Evolutionary conservation across 306 rosid species (phyloP).

Genomic region (Trifolium fragiferum): DNA sequence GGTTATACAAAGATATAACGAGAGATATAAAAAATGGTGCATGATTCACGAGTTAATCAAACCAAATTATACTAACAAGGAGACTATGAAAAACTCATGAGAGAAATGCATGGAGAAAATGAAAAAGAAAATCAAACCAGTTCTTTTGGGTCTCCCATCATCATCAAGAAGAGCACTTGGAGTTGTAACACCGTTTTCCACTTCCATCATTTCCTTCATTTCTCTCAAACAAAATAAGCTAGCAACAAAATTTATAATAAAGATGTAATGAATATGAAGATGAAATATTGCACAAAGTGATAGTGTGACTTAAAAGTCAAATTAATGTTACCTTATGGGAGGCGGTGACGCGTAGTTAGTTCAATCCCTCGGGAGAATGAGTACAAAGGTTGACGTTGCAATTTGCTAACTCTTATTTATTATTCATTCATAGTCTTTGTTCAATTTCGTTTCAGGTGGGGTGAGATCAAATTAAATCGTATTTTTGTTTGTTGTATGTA

Average conservation of each 20-base stretch:
- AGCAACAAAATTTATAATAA: neutral
- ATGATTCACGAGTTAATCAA: neutral
- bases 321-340: neutral
- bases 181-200: constrained; percentile 1
- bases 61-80: no score
- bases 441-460: neutral
- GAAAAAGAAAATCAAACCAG: constrained; percentile 32
- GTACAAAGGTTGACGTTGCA: neutral
- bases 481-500: neutral
- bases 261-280: neutral
- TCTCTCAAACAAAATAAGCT: constrained; percentile 1
- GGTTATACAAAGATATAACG: no score
- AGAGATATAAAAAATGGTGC: neutral
- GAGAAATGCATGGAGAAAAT: neutral
- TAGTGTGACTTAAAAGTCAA: constrained; percentile 5
- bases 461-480: neutral
- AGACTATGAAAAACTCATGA: no score
- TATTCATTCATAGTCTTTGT: neutral
- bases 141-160: constrained; percentile 51
- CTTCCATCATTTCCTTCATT: neutral
- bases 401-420: neutral
- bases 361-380: neutral
- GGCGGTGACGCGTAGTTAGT: neutral
- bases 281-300: neutral
- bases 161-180: constrained; percentile 37